Conservation (phyloP, 2,329 filamentous ascomycete species). For the Coniochaeta ligniaria region DNA sequence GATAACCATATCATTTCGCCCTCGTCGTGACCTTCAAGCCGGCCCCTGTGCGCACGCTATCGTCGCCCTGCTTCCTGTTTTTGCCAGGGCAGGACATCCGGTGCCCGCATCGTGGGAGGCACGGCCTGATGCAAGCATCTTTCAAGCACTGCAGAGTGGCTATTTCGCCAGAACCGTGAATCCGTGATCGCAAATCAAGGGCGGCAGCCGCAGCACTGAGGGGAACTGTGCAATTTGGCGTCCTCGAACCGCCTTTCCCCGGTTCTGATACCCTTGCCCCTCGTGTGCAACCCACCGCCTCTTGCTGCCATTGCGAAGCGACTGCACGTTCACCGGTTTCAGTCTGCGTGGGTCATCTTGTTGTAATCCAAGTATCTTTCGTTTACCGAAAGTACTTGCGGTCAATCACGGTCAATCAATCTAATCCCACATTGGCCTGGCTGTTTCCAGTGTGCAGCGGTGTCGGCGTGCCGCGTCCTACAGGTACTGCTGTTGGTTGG, state of each 20-base stretch:
- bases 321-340: background rate
- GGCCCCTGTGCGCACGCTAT: background rate
- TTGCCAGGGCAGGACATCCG: too few relatives aligned
- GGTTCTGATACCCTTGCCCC: background rate
- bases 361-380: background rate
- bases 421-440: background rate
- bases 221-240: background rate
- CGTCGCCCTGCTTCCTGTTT: background rate
- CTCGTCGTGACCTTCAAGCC: background rate
- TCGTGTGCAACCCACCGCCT: constrained; percentile 1
- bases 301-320: background rate
- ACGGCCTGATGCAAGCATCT: background rate
- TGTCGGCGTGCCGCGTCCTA: background rate
- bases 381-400: background rate
- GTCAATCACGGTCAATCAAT: background rate
- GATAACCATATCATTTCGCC: background rate
- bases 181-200: background rate
- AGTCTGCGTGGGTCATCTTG: background rate
- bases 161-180: background rate
- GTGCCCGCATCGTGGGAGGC: background rate
- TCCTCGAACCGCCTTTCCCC: background rate
- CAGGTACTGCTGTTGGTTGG: background rate
- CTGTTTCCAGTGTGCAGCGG: background rate
- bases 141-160: background rate
- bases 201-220: background rate